Evolutionary conservation across 169 alveolate genomes (phyloP), one percentile per base, ranked within the genome.

Genomic region (Hepatocystis sp.): DNA sequence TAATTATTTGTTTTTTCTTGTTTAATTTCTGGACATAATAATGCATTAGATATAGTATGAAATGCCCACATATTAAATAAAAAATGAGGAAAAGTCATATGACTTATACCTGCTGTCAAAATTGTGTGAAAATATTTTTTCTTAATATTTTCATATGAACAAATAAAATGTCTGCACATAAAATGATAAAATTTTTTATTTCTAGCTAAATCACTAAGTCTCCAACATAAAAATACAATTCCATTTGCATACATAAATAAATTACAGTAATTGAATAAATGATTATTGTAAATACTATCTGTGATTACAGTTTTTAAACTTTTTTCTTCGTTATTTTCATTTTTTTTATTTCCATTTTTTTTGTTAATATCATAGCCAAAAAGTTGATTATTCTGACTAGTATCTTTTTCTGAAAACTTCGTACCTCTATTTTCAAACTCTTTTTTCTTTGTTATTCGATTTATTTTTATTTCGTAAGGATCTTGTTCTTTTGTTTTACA

Each of bases 101-200:
- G 84, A 64, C 85, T 85, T 85, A 63, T 84, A 91, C 93, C 84
- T 15, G 91, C 88, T 32, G 95, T 92, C 15, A 92, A 34, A 21
- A 92, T 53, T 15, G 95, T 92, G 58, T 92, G 94, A 44, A 58
- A 90, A 39, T 92, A 68, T 53, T 85, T 64, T 23, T 55, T 28
- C 27, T 63, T 84, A 3, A 92, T 25, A 25, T 93, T 71, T 36
- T 84, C 90, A 32, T 84, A 84, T 4, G 95, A 92, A 4, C 94
- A 90, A 25, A 92, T 52, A 60, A 92, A 92, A 66, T 92, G 78
- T 17, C 91, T 76, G 28, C 66, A 53, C 93, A 92, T 91, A 63
- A 92, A 90, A 23, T 68, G 84, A 17, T 67, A 90, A 15, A 92
- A 63, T 84, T 67, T 66, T n/a, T 89, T 56, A 68, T 63, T 84